Conservation (phyloP, 1,284 basidiomycete genomes). For the Athelia psychrophila region DNA sequence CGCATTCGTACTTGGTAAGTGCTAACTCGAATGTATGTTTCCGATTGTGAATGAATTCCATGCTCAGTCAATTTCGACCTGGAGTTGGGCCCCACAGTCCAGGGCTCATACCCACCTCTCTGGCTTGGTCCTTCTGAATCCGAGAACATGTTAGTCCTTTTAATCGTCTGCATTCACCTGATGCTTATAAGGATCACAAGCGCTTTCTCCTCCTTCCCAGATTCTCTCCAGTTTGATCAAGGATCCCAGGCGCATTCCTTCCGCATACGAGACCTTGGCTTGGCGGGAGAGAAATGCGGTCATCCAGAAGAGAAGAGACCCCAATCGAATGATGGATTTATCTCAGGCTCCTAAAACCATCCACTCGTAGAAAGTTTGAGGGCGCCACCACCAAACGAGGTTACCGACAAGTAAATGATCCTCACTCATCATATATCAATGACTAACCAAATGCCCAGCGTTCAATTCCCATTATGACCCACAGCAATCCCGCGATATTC, state of each 20-base stretch:
- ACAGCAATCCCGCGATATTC: slow-evolving; percentile 84
- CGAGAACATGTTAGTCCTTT: slow-evolving; percentile 77
- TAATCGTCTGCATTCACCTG: not conserved
- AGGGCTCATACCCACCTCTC: slow-evolving; percentile 65
- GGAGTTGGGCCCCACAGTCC: slow-evolving; percentile 83
- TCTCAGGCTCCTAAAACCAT: slow-evolving; percentile 87
- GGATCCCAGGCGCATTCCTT: slow-evolving; percentile 75
- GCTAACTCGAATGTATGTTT: not conserved
- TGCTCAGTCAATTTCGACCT: slow-evolving; percentile 82
- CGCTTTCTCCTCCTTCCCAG: slow-evolving; percentile 94
- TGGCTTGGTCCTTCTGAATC: slow-evolving; percentile 62
- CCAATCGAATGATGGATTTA: slow-evolving; percentile 51
- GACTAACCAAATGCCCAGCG: slow-evolving; percentile 43
- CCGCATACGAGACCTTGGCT: slow-evolving; percentile 50
- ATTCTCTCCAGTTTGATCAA: slow-evolving; percentile 80
- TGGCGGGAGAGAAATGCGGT: slow-evolving; percentile 15
- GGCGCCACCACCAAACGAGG: slow-evolving; percentile 76
- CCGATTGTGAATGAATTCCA: slow-evolving; percentile 7
- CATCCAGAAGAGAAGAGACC: slow-evolving; percentile 16
- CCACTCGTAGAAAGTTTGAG: slow-evolving; percentile 68
- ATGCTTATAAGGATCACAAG: slow-evolving; percentile 39
- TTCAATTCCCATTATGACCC: slow-evolving; percentile 84
- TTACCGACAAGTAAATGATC: slow-evolving; percentile 79
- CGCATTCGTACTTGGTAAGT: slow-evolving; percentile 70
- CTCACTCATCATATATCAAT: not conserved